phyloP scores from a whole-genome alignment of 768 basidiomycete species.

The Coprinellus aureogranulatus region DNA sequence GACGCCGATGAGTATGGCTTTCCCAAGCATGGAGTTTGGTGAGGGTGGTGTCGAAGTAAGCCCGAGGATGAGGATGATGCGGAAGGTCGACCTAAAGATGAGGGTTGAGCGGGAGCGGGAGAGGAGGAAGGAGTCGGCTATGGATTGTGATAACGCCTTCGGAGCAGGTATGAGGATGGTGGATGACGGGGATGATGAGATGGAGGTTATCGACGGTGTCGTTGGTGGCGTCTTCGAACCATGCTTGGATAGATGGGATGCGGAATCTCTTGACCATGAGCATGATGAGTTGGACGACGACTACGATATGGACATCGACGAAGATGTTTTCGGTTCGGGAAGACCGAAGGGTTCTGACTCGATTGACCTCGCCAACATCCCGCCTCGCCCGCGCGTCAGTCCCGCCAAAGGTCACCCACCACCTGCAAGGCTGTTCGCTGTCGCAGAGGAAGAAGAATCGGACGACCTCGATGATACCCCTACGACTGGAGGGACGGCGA shows the following conservation, averaged over 20 bases:
- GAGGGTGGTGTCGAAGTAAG: not conserved
- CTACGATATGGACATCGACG: not conserved
- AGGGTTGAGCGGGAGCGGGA: not conserved
- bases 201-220: slow-evolving; percentile 10
- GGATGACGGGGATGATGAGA: slow-evolving; percentile 6
- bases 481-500: slow-evolving; percentile 1
- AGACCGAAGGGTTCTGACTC: slow-evolving; percentile 9
- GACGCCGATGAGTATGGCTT: not conserved
- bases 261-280: not conserved
- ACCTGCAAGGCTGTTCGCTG: slow-evolving; percentile 34
- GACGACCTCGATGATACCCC: slow-evolving; percentile 14
- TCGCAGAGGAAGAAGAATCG: slow-evolving; percentile 39
- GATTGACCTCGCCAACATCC: slow-evolving; percentile 11
- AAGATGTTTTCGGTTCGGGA: not conserved
- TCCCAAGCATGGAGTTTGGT: not conserved
- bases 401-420: slow-evolving; percentile 11
- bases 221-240: not conserved
- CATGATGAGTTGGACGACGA: not conserved
- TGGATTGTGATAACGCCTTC: not conserved
- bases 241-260: not conserved
- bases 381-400: slow-evolving; percentile 9
- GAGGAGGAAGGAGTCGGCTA: not conserved
- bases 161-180: not conserved
- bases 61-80: slow-evolving; percentile 1
- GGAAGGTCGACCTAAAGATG: not conserved